Evolutionary conservation across 805 yeast species (phyloP).

Genomic region (Spathaspora boniae): DNA sequence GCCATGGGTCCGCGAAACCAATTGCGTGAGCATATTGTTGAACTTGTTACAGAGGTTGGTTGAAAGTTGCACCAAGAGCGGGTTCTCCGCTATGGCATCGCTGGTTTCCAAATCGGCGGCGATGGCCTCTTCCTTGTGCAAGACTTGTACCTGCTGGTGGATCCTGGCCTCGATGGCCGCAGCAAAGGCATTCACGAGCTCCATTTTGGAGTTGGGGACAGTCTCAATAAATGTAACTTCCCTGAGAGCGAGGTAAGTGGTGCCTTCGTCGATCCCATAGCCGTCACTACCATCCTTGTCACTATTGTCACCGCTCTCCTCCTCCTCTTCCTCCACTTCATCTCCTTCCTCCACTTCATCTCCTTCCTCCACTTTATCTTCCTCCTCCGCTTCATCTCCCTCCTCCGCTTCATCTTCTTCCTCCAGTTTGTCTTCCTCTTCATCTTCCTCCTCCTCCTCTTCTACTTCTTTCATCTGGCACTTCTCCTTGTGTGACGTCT

Average conservation of each 20-base stretch:
- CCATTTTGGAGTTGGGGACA: slow-evolving; percentile 17
- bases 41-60: slow-evolving; percentile 12
- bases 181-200: slow-evolving; percentile 19
- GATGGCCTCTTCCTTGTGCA: not conserved
- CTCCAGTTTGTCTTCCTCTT: slow-evolving; percentile 6
- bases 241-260: slow-evolving; percentile 2
- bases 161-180: slow-evolving; percentile 17
- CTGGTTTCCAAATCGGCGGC: not conserved
- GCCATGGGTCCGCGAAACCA: too few species aligned
- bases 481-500: not conserved
- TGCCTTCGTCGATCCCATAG: slow-evolving; percentile 4
- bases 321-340: slow-evolving; percentile 11
- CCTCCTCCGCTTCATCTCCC: slow-evolving; percentile 13
- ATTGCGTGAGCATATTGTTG: slow-evolving; percentile 7
- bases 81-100: slow-evolving; percentile 1
- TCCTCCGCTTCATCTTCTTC: slow-evolving; percentile 9
- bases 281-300: slow-evolving; percentile 2
- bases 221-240: slow-evolving; percentile 10
- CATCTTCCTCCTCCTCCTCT: not conserved
- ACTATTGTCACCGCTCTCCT: slow-evolving; percentile 2
- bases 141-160: slow-evolving; percentile 4
- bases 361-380: slow-evolving; percentile 14
- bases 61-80: slow-evolving; percentile 8
- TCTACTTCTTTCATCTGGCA: not conserved
- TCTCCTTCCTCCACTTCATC: slow-evolving; percentile 9